phyloP scores from a whole-genome alignment of 2,329 filamentous ascomycete species.

The Verticillium nubilum region DNA sequence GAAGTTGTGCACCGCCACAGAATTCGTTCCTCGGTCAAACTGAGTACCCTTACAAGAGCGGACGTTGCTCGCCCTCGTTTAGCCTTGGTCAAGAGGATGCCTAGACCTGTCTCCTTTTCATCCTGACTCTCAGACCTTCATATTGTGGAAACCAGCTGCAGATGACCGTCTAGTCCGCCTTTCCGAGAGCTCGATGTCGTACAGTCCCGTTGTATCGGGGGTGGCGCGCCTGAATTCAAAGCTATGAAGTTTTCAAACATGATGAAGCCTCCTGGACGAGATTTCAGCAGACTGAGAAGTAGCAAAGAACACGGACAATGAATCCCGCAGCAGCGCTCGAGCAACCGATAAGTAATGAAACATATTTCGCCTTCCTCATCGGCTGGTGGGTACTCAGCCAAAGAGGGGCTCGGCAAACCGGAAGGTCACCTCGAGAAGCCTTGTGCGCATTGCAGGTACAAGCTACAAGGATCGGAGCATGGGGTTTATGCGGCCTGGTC shows the following conservation, averaged over 20 bases:
- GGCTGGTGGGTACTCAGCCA: too few species aligned
- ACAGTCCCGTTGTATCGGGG: too few species aligned
- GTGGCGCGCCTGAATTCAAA: too few species aligned
- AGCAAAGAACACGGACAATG: not conserved
- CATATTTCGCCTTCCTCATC: not conserved
- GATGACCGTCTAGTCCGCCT: conserved; percentile 16
- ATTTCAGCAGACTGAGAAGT: too few species aligned
- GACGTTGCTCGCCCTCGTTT: too few species aligned
- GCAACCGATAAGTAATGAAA: not conserved
- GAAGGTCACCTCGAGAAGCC: not conserved
- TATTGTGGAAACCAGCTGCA: conserved; percentile 15
- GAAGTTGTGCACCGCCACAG: too few species aligned
- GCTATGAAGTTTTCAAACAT: not conserved
- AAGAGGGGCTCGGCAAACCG: not conserved
- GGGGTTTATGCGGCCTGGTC: not conserved
- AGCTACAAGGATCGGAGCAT: not conserved
- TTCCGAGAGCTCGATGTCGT: conserved; percentile 23
- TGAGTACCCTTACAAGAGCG: too few species aligned
- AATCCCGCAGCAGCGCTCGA: not conserved
- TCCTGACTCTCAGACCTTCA: conserved; percentile 19
- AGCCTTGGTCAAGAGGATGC: too few species aligned
- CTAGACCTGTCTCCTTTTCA: not conserved
- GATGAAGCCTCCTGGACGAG: too few species aligned
- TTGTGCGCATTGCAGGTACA: not conserved
- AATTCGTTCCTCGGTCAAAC: too few species aligned